Percentiles rank a stretch among this genome's conserved stretches.
Evolutionary conservation across 768 basidiomycete genomes (phyloP).

Genomic region (Trametes gibbosa): DNA sequence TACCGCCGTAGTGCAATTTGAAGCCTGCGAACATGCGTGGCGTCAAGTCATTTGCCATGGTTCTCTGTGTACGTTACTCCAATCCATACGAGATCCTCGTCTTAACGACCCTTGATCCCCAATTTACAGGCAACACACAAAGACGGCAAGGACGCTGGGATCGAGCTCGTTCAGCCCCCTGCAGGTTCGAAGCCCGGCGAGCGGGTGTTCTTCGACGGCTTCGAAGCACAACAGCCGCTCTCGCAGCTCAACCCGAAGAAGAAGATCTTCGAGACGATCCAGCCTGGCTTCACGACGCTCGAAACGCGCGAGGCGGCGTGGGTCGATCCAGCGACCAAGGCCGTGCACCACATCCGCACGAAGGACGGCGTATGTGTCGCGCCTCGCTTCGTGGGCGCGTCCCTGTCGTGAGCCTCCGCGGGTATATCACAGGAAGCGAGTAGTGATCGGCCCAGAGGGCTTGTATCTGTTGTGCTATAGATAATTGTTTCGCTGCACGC

Average conservation of each 20-base stretch:
- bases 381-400: constrained; percentile 82
- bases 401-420: constrained; percentile 63
- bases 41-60: constrained; percentile 98
- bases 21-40: constrained; percentile 98
- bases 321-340: constrained; percentile 80
- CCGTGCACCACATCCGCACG: constrained; percentile 81
- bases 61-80: constrained; percentile 68
- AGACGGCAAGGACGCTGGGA: constrained; percentile 84
- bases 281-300: constrained; percentile 93
- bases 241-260: constrained; percentile 96
- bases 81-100: not conserved
- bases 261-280: constrained; percentile 97
- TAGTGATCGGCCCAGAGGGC: not conserved
- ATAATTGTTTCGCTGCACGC: not conserved
- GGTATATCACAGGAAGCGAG: not conserved
- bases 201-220: constrained; percentile 94
- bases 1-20: constrained; percentile 67
- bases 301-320: constrained; percentile 88
- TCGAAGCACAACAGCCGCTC: constrained; percentile 70
- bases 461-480: constrained; percentile 7
- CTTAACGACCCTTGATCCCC: not conserved
- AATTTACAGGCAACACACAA: constrained; percentile 78
- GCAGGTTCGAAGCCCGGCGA: constrained; percentile 86
- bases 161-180: constrained; percentile 91
- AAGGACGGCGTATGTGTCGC: constrained; percentile 80